phyloP scores from a whole-genome alignment of 805 yeast genomes.

The Lipomyces anomalus region DNA sequence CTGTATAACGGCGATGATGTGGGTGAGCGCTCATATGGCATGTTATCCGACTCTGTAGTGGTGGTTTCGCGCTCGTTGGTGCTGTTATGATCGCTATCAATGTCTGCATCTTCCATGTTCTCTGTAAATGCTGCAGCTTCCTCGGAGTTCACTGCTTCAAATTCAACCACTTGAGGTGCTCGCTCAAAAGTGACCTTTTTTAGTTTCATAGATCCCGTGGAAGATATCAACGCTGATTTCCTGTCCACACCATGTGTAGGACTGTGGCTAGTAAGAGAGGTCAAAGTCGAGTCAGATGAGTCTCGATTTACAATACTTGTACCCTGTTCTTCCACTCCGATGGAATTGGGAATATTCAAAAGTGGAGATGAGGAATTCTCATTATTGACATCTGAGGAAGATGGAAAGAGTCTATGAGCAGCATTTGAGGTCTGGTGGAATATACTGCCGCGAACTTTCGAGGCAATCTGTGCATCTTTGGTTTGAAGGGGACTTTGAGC shows the following conservation, averaged over 20 bases:
- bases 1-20: conserved; percentile 6
- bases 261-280: not conserved
- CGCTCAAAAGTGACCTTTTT: conserved; percentile 23
- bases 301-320: not conserved
- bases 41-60: not conserved
- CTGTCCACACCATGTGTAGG: conserved; percentile 4
- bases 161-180: conserved; percentile 21
- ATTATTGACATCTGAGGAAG: not conserved
- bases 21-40: not conserved
- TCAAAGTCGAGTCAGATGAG: not conserved
- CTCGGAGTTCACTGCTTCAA: conserved; percentile 11
- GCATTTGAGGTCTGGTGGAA: conserved; percentile 6
- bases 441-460: conserved; percentile 10
- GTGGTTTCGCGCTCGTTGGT: not conserved
- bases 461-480: conserved; percentile 6
- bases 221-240: conserved; percentile 15
- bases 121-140: not conserved
- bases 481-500: conserved; percentile 4
- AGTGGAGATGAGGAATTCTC: not conserved
- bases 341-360: conserved; percentile 1
- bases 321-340: not conserved
- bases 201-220: conserved; percentile 13
- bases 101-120: not conserved
- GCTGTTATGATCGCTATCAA: not conserved
- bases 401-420: not conserved